Conservation (phyloP, 129 eudicot species). For the Chrysanthemum makinoi region DNA sequence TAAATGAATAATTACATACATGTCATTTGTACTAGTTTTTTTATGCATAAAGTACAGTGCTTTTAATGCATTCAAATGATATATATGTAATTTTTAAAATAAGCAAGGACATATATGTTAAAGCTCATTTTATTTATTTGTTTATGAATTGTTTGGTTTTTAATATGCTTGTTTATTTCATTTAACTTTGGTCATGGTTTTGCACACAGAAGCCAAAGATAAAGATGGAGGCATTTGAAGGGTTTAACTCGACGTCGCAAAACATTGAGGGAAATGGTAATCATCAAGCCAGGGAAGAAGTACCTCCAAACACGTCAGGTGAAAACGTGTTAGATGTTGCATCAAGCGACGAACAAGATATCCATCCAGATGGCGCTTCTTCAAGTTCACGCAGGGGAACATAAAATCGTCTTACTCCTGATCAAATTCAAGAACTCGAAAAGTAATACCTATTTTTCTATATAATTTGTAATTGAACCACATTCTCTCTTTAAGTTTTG, state of each 20-base stretch:
- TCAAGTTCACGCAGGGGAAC: slow-evolving; percentile 6
- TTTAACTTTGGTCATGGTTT: background rate
- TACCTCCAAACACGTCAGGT: background rate
- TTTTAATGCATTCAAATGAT: too few relatives aligned
- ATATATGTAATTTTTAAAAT: too few relatives aligned
- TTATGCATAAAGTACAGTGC: too few relatives aligned
- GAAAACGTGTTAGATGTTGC: background rate
- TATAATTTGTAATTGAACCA: too few relatives aligned
- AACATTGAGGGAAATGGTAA: slow-evolving; percentile 3
- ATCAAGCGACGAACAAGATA: background rate
- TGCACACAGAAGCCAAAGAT: slow-evolving; percentile 11
- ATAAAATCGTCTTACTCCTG: background rate
- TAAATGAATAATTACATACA: too few relatives aligned
- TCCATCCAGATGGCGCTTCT: background rate
- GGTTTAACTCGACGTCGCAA: too few relatives aligned
- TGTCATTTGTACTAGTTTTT: too few relatives aligned
- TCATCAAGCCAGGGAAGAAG: slow-evolving; percentile 2
- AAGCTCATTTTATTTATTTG: background rate
- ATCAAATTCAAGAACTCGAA: slow-evolving; percentile 21
- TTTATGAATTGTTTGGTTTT: background rate
- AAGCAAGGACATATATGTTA: too few relatives aligned
- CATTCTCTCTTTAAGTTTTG: too few relatives aligned
- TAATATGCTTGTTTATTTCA: background rate
- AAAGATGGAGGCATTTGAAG: background rate
- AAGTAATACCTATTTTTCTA: background rate